Evolutionary conservation across 768 basidiomycete genomes (phyloP), one percentile per base, ranked within the genome.

Genomic region (Hericium coralloides): DNA sequence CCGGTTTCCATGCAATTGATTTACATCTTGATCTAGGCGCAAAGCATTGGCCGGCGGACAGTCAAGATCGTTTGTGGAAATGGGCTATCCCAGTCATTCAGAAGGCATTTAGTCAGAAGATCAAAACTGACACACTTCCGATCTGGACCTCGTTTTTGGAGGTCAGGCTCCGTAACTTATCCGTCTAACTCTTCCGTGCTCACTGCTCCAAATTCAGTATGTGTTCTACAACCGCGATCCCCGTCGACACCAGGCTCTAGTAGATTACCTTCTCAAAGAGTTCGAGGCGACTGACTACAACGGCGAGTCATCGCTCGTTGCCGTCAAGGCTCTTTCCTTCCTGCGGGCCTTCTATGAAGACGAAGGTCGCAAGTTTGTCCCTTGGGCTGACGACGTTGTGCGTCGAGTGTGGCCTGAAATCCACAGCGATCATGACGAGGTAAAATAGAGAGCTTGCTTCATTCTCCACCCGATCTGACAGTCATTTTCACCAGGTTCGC

Each of bases 1-100:
- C 9, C 38, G 22, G 2, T 8, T 60, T 15, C 39, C 18, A 5
- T n/a, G 14, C 23, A n/a, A 26, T 66, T 52, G 4, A 25, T 4
- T 14, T 20, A 4, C 47, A 55, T 62, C 43, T 56, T 14, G 38
- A 48, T 15, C 26, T 66, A 83, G 91, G 90, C 9, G 85, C 87
- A 3, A 93, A 93, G 68, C 90, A 94, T 66, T 97, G 94, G 94
- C 78, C 89, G 0, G 74, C 78, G 2, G 71, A 74, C n/a, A 82
- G 83, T 60, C 87, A 93, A 68, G 67, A 79, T 45, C 66, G 67
- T 18, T 69, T 97, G 2, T 94, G 91, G 91, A 72, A 76, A 43
- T 97, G 94, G 94, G 82, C 91, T 49, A 78, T 73, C 20, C 86
- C 87, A 0, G 74, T 79, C 37, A 77, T 93, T 52, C 76, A 77